phyloP scores from a whole-genome alignment of 805 yeast genomes.

The Pichia sporocuriosa region DNA sequence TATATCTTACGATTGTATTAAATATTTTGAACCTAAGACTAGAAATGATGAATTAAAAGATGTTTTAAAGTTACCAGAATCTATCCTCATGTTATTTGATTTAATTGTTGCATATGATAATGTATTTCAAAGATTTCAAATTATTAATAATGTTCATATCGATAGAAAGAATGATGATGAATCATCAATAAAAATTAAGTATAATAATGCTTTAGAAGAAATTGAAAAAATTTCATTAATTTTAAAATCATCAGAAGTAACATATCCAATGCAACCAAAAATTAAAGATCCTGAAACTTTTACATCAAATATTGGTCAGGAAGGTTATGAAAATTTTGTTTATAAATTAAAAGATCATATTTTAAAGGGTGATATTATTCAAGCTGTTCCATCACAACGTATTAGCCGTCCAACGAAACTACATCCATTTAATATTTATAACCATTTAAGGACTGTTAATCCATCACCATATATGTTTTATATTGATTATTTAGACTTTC shows the following conservation, averaged over 20 bases:
- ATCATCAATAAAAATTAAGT: slow-evolving; percentile 35
- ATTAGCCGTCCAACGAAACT: slow-evolving; percentile 90
- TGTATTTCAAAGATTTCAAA: slow-evolving; percentile 87
- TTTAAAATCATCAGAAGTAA: slow-evolving; percentile 37
- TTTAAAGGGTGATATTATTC: slow-evolving; percentile 87
- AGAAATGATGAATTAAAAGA: slow-evolving; percentile 65
- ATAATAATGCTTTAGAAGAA: slow-evolving; percentile 46
- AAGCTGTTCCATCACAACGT: slow-evolving; percentile 97
- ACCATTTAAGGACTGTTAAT: slow-evolving; percentile 90
- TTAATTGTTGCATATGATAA: slow-evolving; percentile 88
- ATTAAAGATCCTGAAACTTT: slow-evolving; percentile 63
- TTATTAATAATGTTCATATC: slow-evolving; percentile 70
- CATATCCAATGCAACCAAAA: slow-evolving; percentile 68
- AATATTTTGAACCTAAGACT: slow-evolving; percentile 93
- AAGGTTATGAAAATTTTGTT: slow-evolving; percentile 87
- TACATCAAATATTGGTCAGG: slow-evolving; percentile 86
- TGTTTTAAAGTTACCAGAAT: slow-evolving; percentile 80
- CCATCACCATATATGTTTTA: slow-evolving; percentile 97
- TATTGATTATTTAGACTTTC: slow-evolving; percentile 86
- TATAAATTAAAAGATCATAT: slow-evolving; percentile 70
- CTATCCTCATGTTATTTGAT: slow-evolving; percentile 86
- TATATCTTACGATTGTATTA: slow-evolving; percentile 92
- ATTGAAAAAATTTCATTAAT: slow-evolving; percentile 50
- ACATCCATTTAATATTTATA: slow-evolving; percentile 94
- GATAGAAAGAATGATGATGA: slow-evolving; percentile 25